Evolutionary conservation across 306 rosid genomes (phyloP), one percentile per base, ranked within the genome.

Genomic region (Sesbania bispinosa): DNA sequence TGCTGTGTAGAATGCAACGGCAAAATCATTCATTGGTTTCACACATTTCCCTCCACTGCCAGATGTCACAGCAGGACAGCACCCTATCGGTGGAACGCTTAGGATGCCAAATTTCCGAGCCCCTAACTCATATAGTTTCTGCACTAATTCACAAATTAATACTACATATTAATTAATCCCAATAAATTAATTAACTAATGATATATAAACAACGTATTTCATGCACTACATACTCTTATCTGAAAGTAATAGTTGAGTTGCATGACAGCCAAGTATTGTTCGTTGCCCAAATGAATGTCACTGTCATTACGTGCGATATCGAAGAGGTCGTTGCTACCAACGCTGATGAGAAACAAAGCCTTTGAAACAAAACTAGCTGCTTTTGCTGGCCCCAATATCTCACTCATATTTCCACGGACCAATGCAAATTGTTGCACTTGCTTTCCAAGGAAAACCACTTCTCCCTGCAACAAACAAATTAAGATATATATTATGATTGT

Each of bases 61-160:
- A 10, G 29, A 75, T 5, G 32, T 76, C 5, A 54, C 18, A 11
- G 57, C 74, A 0, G 92, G 92, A 42, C 82, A 82, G 6, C 87
- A 84, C 4, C 92, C 92, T 23, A 87, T 38, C 19, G 89, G 30
- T 39, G 85, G 36, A 62, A 82, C 48, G 13, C 85, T 18, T 29
- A 82, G 1, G 10, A 87, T 82, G 7, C 85, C 89, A 61, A 87
- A 87, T 42, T 72, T 87, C 5, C 89, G 39, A 67, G 86, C 92
- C 27, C 92, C 92, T 50, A 80, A 51, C 0, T 10, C 41, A 29
- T 79, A 80, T 5, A 87, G 60, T 2, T 32, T 77, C 92, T 87
- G 82, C 75, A 69, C 2, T n/a, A n/a, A n/a, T 14, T 33, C 9
- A 14, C 39, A 41, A 13, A 2, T 27, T 2, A n/a, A n/a, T n/a